phyloP scores from a whole-genome alignment of 1,284 basidiomycete genomes.

The Puccinia triticina region DNA sequence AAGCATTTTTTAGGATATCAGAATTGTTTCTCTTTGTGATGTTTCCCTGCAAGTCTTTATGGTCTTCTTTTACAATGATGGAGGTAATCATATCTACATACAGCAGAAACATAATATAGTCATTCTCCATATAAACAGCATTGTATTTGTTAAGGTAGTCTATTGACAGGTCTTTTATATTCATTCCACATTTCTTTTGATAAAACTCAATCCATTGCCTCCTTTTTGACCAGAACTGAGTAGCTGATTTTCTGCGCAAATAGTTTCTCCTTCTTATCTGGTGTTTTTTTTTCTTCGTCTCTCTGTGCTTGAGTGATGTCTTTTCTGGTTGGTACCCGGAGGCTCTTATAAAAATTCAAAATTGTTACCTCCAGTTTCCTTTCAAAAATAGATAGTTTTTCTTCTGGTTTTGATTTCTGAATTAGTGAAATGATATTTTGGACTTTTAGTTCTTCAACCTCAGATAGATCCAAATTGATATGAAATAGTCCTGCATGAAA shows the following conservation, averaged over 20 bases:
- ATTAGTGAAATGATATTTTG: too few relatives aligned
- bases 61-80: neutral
- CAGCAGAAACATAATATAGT: neutral
- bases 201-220: neutral
- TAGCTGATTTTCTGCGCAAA: neutral
- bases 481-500: too few relatives aligned
- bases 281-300: neutral
- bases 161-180: neutral
- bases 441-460: too few relatives aligned
- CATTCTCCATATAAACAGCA: neutral
- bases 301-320: neutral
- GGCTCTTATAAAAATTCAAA: neutral
- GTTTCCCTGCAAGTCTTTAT: too few relatives aligned
- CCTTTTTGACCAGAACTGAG: neutral
- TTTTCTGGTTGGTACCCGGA: too few relatives aligned
- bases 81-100: neutral
- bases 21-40: too few relatives aligned
- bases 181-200: neutral
- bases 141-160: neutral
- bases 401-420: too few relatives aligned
- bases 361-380: neutral
- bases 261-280: neutral
- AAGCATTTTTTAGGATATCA: too few relatives aligned
- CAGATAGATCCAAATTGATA: too few relatives aligned
- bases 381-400: neutral